Conservation (phyloP, 2,329 filamentous ascomycete species). For the Fusarium veterinarium region DNA sequence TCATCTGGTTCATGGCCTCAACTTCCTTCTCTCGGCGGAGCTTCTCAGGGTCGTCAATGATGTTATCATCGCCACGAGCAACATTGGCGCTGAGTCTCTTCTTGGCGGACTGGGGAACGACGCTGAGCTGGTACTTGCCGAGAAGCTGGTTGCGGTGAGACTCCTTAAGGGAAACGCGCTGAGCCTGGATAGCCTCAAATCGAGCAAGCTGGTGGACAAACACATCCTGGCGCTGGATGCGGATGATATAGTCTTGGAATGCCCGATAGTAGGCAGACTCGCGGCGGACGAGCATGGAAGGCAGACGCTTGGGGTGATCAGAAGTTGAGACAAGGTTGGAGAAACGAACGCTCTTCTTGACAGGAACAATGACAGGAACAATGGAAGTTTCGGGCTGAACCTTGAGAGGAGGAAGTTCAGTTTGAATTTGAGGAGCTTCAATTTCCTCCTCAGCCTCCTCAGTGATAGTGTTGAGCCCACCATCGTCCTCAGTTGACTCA, state of each 20-base stretch:
- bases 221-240: constrained; percentile 75
- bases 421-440: constrained; percentile 45
- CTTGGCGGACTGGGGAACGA: constrained; percentile 74
- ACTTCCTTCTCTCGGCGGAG: constrained; percentile 79
- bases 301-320: constrained; percentile 62
- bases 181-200: constrained; percentile 88
- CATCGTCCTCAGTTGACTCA: constrained; percentile 51
- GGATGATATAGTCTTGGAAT: constrained; percentile 79
- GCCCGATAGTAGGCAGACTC: constrained; percentile 90
- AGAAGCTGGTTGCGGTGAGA: constrained; percentile 83
- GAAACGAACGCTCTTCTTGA: constrained; percentile 83
- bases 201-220: constrained; percentile 88
- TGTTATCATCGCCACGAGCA: constrained; percentile 74
- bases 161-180: constrained; percentile 78
- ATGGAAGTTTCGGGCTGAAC: constrained; percentile 35
- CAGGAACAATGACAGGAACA: constrained; percentile 56
- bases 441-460: constrained; percentile 49
- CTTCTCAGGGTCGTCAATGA: constrained; percentile 72
- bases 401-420: constrained; percentile 38
- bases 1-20: constrained; percentile 80
- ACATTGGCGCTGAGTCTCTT: constrained; percentile 79
- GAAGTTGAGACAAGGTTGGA: constrained; percentile 63
- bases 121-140: constrained; percentile 84
- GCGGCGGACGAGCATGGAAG: constrained; percentile 63
- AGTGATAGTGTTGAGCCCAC: constrained; percentile 52